Conservation (phyloP, 2,329 filamentous ascomycete species). For the Pyricularia pennisetigena region DNA sequence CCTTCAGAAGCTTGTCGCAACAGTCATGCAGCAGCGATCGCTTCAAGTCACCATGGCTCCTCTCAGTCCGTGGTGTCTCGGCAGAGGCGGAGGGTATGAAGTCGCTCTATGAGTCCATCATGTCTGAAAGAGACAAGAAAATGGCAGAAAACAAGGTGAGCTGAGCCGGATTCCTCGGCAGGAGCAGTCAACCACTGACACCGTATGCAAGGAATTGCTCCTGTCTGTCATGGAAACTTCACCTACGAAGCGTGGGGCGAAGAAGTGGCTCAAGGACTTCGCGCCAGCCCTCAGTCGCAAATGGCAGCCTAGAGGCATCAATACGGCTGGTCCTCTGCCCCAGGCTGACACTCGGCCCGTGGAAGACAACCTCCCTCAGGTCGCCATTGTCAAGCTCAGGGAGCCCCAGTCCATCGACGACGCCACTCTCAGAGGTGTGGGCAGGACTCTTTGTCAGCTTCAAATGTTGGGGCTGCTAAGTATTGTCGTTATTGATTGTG, state of each 20-base stretch:
- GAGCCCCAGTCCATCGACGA: conserved; percentile 63
- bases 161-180: not conserved
- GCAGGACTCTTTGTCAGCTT: conserved; percentile 75
- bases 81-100: not conserved
- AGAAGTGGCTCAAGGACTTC: conserved; percentile 84
- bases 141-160: not conserved
- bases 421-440: conserved; percentile 61
- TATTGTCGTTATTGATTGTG: conserved; percentile 73
- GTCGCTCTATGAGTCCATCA: not conserved
- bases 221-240: conserved; percentile 80
- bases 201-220: conserved; percentile 59
- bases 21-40: not conserved
- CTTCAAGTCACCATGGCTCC: not conserved
- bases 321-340: conserved; percentile 9
- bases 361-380: conserved; percentile 38
- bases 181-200: not conserved
- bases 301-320: conserved; percentile 19
- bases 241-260: conserved; percentile 86
- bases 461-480: conserved; percentile 72
- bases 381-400: conserved; percentile 79
- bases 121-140: not conserved
- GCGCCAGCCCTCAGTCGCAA: conserved; percentile 28
- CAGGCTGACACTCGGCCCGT: not conserved
- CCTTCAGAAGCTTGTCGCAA: not conserved
- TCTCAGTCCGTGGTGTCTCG: not conserved